Evolutionary conservation across 441 rosid genomes (phyloP).

Genomic region (Croton laevigatus): DNA sequence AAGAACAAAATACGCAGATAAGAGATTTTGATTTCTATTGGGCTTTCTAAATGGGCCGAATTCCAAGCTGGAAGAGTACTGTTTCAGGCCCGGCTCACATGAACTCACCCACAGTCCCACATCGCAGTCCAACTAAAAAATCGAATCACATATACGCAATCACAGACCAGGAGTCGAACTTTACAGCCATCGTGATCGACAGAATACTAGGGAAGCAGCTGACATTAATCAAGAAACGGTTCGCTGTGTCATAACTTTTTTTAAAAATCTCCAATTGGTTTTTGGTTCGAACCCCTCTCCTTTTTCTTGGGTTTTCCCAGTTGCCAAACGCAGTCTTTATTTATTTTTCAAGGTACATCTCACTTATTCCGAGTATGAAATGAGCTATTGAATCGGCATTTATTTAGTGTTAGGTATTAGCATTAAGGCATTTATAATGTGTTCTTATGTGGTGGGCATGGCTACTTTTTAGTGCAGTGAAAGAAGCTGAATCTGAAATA

Average conservation of each 20-base stretch:
- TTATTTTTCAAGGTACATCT: background rate
- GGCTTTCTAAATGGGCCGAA: background rate
- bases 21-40: too few relatives aligned
- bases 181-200: background rate
- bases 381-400: background rate
- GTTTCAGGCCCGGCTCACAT: background rate
- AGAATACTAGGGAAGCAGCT: background rate
- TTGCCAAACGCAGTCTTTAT: conserved; percentile 16
- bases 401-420: background rate
- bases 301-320: conserved; percentile 6
- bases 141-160: background rate
- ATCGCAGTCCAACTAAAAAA: too few relatives aligned
- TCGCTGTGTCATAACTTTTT: background rate
- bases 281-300: background rate
- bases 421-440: background rate
- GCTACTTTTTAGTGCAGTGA: conserved; percentile 4
- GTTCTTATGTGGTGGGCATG: background rate
- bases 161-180: background rate
- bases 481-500: conserved; percentile 30
- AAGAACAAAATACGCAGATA: too few relatives aligned
- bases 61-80: too few relatives aligned
- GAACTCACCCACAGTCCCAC: background rate
- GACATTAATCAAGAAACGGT: background rate
- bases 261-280: background rate
- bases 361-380: too few relatives aligned